Percentiles rank a stretch among this genome's conserved stretches.
Evolutionary conservation across 305 asterid species (phyloP).

Genomic region (Fraxinus floribunda): DNA sequence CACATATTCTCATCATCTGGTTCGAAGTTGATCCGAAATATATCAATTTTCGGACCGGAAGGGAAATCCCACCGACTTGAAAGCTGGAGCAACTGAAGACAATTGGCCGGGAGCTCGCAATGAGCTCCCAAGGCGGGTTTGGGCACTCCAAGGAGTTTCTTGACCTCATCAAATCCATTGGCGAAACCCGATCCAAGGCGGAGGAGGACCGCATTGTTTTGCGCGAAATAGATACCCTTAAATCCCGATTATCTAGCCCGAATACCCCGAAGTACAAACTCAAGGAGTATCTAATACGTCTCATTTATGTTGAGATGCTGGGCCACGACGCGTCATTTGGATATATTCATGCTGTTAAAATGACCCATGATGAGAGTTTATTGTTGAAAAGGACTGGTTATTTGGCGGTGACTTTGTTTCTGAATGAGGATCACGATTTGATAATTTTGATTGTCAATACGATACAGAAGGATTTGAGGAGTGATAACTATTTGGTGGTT

Average conservation of each 20-base stretch:
- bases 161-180: constrained; percentile 87
- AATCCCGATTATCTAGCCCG: constrained; percentile 63
- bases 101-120: constrained; percentile 94
- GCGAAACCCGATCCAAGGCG: constrained; percentile 93
- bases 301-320: constrained; percentile 85
- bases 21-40: constrained; percentile 28
- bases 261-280: constrained; percentile 82
- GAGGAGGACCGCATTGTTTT: constrained; percentile 88
- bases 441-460: constrained; percentile 94
- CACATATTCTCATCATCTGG: neutral
- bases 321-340: constrained; percentile 98
- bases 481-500: constrained; percentile 86
- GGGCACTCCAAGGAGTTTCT: constrained; percentile 90
- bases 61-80: neutral
- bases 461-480: constrained; percentile 95
- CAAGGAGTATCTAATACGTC: constrained; percentile 80
- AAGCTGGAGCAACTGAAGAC: constrained; percentile 93
- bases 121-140: constrained; percentile 94
- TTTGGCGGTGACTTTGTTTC: constrained; percentile 81
- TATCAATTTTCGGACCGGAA: neutral
- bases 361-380: constrained; percentile 40
- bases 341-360: constrained; percentile 78
- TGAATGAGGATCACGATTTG: constrained; percentile 97
- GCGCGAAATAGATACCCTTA: constrained; percentile 80
- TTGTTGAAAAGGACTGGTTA: constrained; percentile 78